A percentile compares a stretch with the other conserved stretches of the same genome.
Conservation (phyloP, 345 rosid genomes). For the Eucalyptus marginata region DNA sequence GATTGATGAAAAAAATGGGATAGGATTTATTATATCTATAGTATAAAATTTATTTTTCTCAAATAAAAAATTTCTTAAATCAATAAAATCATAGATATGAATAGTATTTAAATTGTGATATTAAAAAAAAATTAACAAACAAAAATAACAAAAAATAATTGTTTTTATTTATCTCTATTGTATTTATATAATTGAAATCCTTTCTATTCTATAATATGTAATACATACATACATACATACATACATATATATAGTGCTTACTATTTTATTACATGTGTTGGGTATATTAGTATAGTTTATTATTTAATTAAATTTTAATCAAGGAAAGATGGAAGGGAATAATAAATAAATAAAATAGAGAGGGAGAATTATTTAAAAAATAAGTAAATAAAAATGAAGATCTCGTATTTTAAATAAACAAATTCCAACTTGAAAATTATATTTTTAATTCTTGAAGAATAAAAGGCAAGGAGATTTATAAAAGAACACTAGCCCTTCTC, state of each 20-base stretch:
- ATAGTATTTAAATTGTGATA: neutral
- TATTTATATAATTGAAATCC: neutral
- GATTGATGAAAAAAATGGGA: neutral
- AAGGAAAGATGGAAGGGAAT: neutral
- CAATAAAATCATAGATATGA: neutral
- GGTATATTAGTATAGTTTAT: neutral
- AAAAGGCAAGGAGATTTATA: neutral
- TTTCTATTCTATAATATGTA: neutral
- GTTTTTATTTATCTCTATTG: neutral
- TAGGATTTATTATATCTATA: neutral
- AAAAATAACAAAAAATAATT: neutral
- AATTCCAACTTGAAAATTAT: neutral
- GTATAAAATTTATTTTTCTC: neutral
- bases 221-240: neutral
- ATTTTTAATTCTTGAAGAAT: neutral
- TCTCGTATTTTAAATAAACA: neutral
- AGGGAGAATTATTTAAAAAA: neutral
- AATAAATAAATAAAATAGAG: neutral
- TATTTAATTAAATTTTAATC: neutral
- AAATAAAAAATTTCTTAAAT: neutral
- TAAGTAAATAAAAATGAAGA: neutral
- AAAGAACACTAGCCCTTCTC: neutral
- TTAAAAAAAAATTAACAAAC: neutral
- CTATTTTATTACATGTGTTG: neutral
- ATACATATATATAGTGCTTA: neutral